Percentiles rank a stretch among this genome's conserved stretches.
Evolutionary conservation across 768 basidiomycete genomes (phyloP).

Genomic region (Dioszegia hungarica): DNA sequence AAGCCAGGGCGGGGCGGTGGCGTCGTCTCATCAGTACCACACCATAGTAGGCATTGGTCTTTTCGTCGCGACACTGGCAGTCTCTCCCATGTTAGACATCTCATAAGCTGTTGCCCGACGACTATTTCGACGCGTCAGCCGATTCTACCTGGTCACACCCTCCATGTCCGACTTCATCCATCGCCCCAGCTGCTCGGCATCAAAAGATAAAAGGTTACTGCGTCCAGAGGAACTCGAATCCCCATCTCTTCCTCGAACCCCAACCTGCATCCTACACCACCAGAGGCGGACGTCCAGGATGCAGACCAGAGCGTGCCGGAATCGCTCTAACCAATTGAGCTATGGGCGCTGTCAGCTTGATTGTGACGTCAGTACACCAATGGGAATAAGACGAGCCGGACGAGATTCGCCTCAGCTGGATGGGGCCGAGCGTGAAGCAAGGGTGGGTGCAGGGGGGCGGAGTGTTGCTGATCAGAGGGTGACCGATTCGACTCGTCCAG

Average conservation of each 20-base stretch:
- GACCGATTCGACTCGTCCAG: too few relatives aligned
- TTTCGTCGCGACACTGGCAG: too few relatives aligned
- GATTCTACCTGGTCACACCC: background rate
- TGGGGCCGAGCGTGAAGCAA: too few relatives aligned
- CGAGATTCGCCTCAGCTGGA: too few relatives aligned
- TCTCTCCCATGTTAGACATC: too few relatives aligned
- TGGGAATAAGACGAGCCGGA: too few relatives aligned
- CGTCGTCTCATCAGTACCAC: too few relatives aligned
- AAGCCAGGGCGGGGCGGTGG: too few relatives aligned
- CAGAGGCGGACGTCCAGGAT: conserved; percentile 2
- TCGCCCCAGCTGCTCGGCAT: background rate
- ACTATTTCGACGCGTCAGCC: conserved; percentile 1
- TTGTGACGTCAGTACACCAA: too few relatives aligned
- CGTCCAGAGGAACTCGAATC: conserved; percentile 29
- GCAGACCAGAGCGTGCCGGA: background rate
- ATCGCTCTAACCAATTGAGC: conserved; percentile 17
- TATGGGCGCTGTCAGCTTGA: conserved; percentile 26
- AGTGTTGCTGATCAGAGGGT: too few relatives aligned
- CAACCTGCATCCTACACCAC: conserved; percentile 7
- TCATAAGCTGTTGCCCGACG: too few relatives aligned
- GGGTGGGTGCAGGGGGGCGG: too few relatives aligned
- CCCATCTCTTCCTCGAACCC: conserved; percentile 12
- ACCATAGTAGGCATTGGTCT: background rate
- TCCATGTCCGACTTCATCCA: background rate
- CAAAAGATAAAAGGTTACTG: conserved; percentile 3